These are phyloP conservation scores for Rhodotorula graminis DNA, from an alignment of 768 basidiomycete genomes.

Conservation along the genomic window DNA sequence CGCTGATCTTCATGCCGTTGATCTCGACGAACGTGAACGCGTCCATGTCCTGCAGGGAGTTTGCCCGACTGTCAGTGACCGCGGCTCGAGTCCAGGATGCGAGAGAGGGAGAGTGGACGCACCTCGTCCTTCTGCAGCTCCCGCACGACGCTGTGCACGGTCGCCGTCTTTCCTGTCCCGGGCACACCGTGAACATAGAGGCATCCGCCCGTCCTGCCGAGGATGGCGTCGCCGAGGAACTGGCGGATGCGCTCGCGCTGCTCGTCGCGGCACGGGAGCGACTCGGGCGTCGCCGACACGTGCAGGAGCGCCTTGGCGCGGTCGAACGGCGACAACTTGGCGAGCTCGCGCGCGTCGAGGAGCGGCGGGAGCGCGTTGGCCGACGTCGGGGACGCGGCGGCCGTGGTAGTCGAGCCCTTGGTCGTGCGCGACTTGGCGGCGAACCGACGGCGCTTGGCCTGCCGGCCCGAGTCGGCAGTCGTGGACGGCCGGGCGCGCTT, in stretches of 20 bases:
- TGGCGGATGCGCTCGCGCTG: slow-evolving; percentile 73
- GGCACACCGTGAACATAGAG: slow-evolving; percentile 97
- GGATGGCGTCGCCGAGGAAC: slow-evolving; percentile 75
- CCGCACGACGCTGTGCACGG: slow-evolving; percentile 85
- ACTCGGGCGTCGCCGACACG: slow-evolving; percentile 85
- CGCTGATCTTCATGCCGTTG: slow-evolving; percentile 88
- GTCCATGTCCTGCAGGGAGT: slow-evolving; percentile 83
- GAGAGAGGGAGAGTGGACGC: slow-evolving; percentile 41
- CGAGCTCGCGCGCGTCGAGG: slow-evolving; percentile 13
- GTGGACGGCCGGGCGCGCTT: slow-evolving; percentile 3
- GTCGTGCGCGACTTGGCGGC: neutral
- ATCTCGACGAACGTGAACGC: slow-evolving; percentile 97
- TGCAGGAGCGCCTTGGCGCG: slow-evolving; percentile 57
- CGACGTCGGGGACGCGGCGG: slow-evolving; percentile 47
- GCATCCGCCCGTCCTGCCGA: slow-evolving; percentile 91
- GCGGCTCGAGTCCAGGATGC: too few relatives aligned
- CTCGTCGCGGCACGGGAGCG: slow-evolving; percentile 78
- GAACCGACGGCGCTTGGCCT: slow-evolving; percentile 10
- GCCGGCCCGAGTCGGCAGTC: neutral
- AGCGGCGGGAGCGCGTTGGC: slow-evolving; percentile 46
- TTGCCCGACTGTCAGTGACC: too few relatives aligned
- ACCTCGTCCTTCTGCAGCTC: slow-evolving; percentile 78
- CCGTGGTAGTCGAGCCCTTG: slow-evolving; percentile 31
- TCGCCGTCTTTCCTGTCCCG: slow-evolving; percentile 98
- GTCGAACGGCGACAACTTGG: slow-evolving; percentile 37